Evolutionary conservation across 768 basidiomycete species (phyloP).

Genomic region (Mycena capillaripes): DNA sequence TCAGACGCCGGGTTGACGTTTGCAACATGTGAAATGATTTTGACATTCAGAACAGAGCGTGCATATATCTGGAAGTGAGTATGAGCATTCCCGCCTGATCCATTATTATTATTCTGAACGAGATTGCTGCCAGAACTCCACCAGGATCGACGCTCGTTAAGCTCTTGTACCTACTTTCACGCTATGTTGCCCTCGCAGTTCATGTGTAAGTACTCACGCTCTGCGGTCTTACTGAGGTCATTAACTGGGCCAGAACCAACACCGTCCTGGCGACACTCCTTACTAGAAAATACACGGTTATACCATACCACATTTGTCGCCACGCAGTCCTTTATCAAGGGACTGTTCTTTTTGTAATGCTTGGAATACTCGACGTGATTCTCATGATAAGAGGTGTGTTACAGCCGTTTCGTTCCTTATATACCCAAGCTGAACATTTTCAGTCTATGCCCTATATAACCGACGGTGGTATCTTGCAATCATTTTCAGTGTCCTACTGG

Average conservation of each 20-base stretch:
- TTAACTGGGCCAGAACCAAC: not conserved
- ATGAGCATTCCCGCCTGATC: not conserved
- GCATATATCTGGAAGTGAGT: slow-evolving; percentile 11
- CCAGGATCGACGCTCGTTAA: not conserved
- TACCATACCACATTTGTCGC: not conserved
- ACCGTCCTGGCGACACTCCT: not conserved
- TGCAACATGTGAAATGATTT: slow-evolving; percentile 4
- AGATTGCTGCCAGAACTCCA: not conserved
- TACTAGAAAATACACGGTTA: not conserved
- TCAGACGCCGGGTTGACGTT: slow-evolving; percentile 10
- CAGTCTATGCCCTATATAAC: slow-evolving; percentile 17
- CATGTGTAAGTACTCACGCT: slow-evolving; percentile 1
- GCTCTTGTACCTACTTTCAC: slow-evolving; percentile 3
- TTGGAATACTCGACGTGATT: slow-evolving; percentile 7
- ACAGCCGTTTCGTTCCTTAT: not conserved
- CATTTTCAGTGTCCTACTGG: not conserved
- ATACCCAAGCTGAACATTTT: not conserved
- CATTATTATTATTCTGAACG: not conserved
- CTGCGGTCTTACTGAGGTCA: not conserved
- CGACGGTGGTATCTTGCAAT: not conserved
- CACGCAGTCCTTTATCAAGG: slow-evolving; percentile 1
- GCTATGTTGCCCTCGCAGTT: slow-evolving; percentile 8
- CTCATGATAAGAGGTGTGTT: slow-evolving; percentile 14
- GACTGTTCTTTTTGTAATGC: not conserved
- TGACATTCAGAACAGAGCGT: not conserved